These are phyloP conservation scores for Ceratonia siliqua DNA, from an alignment of 306 rosid species.

Conservation along the genomic window DNA sequence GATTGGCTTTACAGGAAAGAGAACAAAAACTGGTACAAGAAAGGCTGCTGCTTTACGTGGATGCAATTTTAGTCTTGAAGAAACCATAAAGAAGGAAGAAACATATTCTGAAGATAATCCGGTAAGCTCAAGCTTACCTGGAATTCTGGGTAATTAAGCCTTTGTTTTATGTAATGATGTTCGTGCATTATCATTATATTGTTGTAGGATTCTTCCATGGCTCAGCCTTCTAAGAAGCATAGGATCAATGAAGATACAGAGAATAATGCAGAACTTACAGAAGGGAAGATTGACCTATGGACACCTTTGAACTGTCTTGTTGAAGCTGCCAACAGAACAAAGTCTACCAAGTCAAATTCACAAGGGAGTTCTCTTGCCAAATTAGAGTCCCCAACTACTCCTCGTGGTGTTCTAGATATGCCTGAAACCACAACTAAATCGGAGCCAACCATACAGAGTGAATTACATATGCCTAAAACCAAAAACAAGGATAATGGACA, in stretches of 20 bases:
- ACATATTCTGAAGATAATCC: conserved; percentile 51
- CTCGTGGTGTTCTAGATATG: conserved; percentile 47
- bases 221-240: conserved; percentile 64
- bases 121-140: conserved; percentile 55
- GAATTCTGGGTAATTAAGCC: conserved; percentile 24
- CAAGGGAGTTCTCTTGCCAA: conserved; percentile 57
- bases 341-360: conserved; percentile 68
- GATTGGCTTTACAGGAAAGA: conserved; percentile 74
- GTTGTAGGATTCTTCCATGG: conserved; percentile 56
- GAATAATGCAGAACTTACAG: conserved; percentile 48
- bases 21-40: conserved; percentile 70
- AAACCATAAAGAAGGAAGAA: conserved; percentile 56
- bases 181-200: conserved; percentile 11
- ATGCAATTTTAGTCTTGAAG: conserved; percentile 57
- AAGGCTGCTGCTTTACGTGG: conserved; percentile 72
- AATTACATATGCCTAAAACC: conserved; percentile 46
- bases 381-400: conserved; percentile 52
- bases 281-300: conserved; percentile 91
- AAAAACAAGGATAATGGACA: conserved; percentile 64
- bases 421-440: conserved; percentile 50
- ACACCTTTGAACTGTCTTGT: conserved; percentile 94
- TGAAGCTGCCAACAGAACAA: conserved; percentile 93
- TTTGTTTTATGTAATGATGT: conserved; percentile 18
- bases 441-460: conserved; percentile 43
- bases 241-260: conserved; percentile 43